Conservation (phyloP, 139 green algal genomes). For the Axilococcus clingmanii region DNA sequence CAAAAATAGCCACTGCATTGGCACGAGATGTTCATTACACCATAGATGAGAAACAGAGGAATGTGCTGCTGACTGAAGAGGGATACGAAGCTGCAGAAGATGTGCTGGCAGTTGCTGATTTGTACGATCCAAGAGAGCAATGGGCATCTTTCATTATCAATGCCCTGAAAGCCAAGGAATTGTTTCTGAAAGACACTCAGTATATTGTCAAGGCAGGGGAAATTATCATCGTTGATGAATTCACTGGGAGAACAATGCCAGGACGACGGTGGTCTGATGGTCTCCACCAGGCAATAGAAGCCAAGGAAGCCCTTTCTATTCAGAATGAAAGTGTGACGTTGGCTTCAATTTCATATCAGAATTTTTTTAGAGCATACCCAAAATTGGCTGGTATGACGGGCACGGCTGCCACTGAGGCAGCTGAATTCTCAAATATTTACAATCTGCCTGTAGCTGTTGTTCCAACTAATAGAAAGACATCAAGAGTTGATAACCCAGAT, state of each 20-base stretch:
- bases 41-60: constrained; percentile 98
- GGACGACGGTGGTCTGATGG: constrained; percentile 87
- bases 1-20: constrained; percentile 80
- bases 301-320: constrained; percentile 93
- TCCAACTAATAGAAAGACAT: constrained; percentile 48
- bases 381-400: constrained; percentile 82
- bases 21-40: constrained; percentile 89
- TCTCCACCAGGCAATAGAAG: constrained; percentile 93
- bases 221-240: constrained; percentile 98
- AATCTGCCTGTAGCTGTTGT: constrained; percentile 80
- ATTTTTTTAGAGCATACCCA: constrained; percentile 69
- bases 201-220: constrained; percentile 91
- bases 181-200: constrained; percentile 79
- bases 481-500: constrained; percentile 78
- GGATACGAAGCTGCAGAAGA: constrained; percentile 97
- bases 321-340: constrained; percentile 93
- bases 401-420: constrained; percentile 88
- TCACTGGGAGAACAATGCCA: constrained; percentile 90
- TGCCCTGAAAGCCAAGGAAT: constrained; percentile 97
- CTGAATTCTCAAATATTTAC: constrained; percentile 96
- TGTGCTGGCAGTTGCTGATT: constrained; percentile 78
- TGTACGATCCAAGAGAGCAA: constrained; percentile 94
- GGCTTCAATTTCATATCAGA: constrained; percentile 94
- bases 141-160: constrained; percentile 95
- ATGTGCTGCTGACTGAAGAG: constrained; percentile 92